Conservation (phyloP, 78 protist genomes). For the Thecamonas trahens region DNA sequence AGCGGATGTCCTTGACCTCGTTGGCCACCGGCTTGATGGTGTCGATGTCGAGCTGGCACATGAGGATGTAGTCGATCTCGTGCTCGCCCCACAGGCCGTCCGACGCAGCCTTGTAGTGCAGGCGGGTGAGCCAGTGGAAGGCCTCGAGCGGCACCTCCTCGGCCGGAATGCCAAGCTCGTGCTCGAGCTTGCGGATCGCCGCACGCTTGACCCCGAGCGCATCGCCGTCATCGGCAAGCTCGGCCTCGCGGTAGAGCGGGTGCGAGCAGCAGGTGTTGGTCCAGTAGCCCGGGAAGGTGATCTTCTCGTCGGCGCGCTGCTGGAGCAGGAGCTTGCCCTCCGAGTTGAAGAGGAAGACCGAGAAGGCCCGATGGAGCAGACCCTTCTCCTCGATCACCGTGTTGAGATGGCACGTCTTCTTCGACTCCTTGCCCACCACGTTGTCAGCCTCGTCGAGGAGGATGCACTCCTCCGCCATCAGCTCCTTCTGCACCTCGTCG, state of each 20-base stretch:
- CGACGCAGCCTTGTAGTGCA: slow-evolving; percentile 50
- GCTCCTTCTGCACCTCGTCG: slow-evolving; percentile 31
- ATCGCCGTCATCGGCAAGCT: neutral
- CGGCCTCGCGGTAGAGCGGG: slow-evolving; percentile 30
- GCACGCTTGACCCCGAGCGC: slow-evolving; percentile 47
- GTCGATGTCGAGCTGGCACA: slow-evolving; percentile 16
- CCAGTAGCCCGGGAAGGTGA: slow-evolving; percentile 72
- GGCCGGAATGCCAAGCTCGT: slow-evolving; percentile 65
- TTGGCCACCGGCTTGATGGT: slow-evolving; percentile 16
- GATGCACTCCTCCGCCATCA: slow-evolving; percentile 55
- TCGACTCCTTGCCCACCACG: slow-evolving; percentile 47
- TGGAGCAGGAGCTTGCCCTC: slow-evolving; percentile 63
- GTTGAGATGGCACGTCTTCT: slow-evolving; percentile 56
- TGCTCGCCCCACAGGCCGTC: slow-evolving; percentile 71
- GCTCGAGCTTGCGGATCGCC: slow-evolving; percentile 62
- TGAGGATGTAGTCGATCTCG: slow-evolving; percentile 62
- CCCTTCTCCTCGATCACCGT: slow-evolving; percentile 29
- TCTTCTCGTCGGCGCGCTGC: slow-evolving; percentile 65
- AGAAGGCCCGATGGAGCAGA: slow-evolving; percentile 77
- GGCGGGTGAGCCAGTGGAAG: slow-evolving; percentile 42
- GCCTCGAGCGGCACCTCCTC: slow-evolving; percentile 8
- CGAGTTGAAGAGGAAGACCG: slow-evolving; percentile 60
- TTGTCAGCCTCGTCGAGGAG: slow-evolving; percentile 63
- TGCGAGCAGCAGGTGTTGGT: slow-evolving; percentile 89
- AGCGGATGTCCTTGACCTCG: slow-evolving; percentile 37